phyloP scores from a whole-genome alignment of 176 grass and related monocot genomes.

The Triticum dicoccoides region DNA sequence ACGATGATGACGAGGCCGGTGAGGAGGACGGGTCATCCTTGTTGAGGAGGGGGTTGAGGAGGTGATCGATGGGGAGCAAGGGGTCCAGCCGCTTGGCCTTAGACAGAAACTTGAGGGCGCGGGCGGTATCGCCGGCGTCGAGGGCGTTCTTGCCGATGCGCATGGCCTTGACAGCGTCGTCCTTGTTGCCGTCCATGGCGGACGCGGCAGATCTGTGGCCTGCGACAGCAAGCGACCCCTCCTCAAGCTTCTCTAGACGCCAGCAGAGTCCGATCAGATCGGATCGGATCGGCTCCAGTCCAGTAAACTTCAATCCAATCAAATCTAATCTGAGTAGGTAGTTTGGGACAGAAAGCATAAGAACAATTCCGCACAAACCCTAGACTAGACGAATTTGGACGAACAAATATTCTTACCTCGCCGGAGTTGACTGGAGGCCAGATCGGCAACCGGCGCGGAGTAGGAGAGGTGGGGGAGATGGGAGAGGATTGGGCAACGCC shows the following conservation, averaged over 20 bases:
- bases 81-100: conserved; percentile 94
- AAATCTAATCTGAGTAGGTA: conserved; percentile 30
- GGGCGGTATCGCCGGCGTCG: conserved; percentile 52
- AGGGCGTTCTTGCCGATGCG: conserved; percentile 73
- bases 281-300: conserved; percentile 7
- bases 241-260: neutral
- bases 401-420: conserved; percentile 9
- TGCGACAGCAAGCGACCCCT: conserved; percentile 7
- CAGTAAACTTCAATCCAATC: conserved; percentile 7
- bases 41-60: conserved; percentile 42
- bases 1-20: conserved; percentile 26
- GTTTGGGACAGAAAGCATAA: neutral
- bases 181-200: conserved; percentile 97
- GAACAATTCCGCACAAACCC: neutral
- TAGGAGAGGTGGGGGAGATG: neutral
- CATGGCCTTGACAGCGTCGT: conserved; percentile 85
- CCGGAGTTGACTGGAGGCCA: neutral
- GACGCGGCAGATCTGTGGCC: conserved; percentile 32
- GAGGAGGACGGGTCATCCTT: conserved; percentile 34
- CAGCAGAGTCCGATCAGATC: conserved; percentile 31
- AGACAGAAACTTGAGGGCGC: conserved; percentile 78
- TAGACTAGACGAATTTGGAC: neutral
- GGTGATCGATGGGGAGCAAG: conserved; percentile 61
- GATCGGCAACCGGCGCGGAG: conserved; percentile 13
- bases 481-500: conserved; percentile 6